These are phyloP conservation scores for Cornus florida DNA, from an alignment of 148 eudicot species.

Conservation along the genomic window DNA sequence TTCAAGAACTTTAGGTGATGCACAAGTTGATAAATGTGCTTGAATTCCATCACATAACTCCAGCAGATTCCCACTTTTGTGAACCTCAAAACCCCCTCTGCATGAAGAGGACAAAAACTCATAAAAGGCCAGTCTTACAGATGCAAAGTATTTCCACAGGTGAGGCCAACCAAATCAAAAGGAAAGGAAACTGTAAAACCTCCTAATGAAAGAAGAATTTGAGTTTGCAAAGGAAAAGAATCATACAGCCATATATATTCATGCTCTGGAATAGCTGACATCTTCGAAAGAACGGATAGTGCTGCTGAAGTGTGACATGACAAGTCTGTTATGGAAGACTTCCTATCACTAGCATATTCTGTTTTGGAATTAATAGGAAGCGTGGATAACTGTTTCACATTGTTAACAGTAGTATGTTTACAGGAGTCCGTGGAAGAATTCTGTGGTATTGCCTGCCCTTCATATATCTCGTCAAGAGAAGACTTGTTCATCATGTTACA, in stretches of 20 bases:
- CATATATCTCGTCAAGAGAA: slow-evolving; percentile 37
- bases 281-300: slow-evolving; percentile 31
- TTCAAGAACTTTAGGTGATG: slow-evolving; percentile 77
- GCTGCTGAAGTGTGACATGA: slow-evolving; percentile 13
- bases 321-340: slow-evolving; percentile 21
- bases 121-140: slow-evolving; percentile 3
- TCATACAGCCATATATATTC: slow-evolving; percentile 93
- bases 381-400: slow-evolving; percentile 35
- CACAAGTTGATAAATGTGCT: slow-evolving; percentile 81
- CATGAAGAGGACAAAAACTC: slow-evolving; percentile 21
- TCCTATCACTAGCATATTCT: slow-evolving; percentile 25
- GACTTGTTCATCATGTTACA: slow-evolving; percentile 19
- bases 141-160: background rate
- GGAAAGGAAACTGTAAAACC: too few relatives aligned
- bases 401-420: slow-evolving; percentile 39
- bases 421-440: slow-evolving; percentile 20
- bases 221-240: slow-evolving; percentile 19
- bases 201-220: background rate
- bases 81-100: slow-evolving; percentile 91
- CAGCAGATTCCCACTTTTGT: slow-evolving; percentile 49
- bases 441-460: slow-evolving; percentile 22
- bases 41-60: slow-evolving; percentile 70
- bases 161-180: background rate
- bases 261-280: slow-evolving; percentile 70
- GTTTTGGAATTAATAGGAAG: slow-evolving; percentile 29